Base-by-base conservation (phyloP, 257 asterid genomes). In the Przewalskia tangutica region DNA sequence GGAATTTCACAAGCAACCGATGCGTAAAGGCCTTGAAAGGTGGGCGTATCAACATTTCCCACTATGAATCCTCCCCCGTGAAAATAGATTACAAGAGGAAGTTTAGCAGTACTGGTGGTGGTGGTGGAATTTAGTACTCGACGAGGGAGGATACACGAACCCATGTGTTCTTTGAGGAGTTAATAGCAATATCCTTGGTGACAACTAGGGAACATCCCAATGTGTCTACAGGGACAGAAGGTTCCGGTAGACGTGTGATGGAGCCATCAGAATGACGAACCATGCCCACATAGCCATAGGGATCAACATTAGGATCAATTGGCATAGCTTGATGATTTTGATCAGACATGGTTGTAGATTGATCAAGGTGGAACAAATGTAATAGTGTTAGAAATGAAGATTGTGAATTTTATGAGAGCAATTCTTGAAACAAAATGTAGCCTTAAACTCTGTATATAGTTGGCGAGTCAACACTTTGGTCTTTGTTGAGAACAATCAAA, bases 61-160 rank as follows among this genome's bases (percentile, higher is more conserved):
- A 65, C 7, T 27, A 83, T 53, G 54, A 87, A 87, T 51, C 87
- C 87, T 16, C 88, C 87, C 2, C 89, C 87, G 6, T 78, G 86
- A 54, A 87, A 17, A 82, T 79, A 79, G 40, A 88, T 82, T 1
- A 85, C 13, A 51, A 85, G 81, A 0, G 89, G 85, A 9, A 88
- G 71, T 44, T 85, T 88, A 14, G 58, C 36, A 23, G 27, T 23
- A 23, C 27, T 23, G 42, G 17, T 62, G 27, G 40, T 0, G 56
- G 2, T 1, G 55, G 80, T 7, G 27, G 86, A 82, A 4, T 82
- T 71, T 18, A 85, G n/a, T 14, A 8, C 10, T 34, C 46, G 7
- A 23, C 64, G 67, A 6, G 85, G 82, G 0, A 82, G 11, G 18
- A 85, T 77, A 82, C 32, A 16, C 87, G 85, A 13, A 62, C 76